Base-by-base conservation (phyloP, 306 rosid genomes). In the Mimosa bimucronata region DNA sequence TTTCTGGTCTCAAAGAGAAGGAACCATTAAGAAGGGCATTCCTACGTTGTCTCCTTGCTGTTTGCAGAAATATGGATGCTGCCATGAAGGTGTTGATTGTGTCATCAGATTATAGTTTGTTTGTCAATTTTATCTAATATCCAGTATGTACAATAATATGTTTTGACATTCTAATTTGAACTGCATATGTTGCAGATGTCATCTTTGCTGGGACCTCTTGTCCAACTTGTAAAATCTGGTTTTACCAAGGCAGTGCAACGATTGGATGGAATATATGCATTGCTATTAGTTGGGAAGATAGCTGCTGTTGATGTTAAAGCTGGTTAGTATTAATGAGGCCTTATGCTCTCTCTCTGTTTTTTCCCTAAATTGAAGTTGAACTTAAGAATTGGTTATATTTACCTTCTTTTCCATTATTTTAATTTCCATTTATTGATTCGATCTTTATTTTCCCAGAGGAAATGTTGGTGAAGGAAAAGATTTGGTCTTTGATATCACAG, bases 1-100 rank as follows among this genome's bases (percentile, higher is more conserved):
- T 85, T 84, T 91, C 94, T 84, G 99, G 99, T 21, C 90, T 95
- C 80, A 95, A 93, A 89, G 99, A 95, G 89, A 95, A 93, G 87
- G 99, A 95, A 87, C 80, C 88, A 79, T 76, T 95, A 79, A 88
- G 99, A 82, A 91, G 97, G 86, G 91, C 92, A 74, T 92, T 91
- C 70, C 91, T 93, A 76, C 99, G 92, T 37, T 82, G 94, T 86
- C 80, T 95, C 18, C 90, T 64, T 64, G 71, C 85, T 70, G 78
- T 95, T 55, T 90, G 88, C 84, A 91, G 85, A 87, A 89, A 90
- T 79, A 73, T 80, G 30, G 98, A 90, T 83, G 87, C 94, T 74
- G 82, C 88, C 85, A 67, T 85, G 78, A 88, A 25, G 92, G 99
- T 93, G 82, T 80, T 38, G 71, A n/a, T 79, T 80, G 52, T 53